These are phyloP conservation scores for Hygrophoropsis aurantiaca DNA, from an alignment of 768 basidiomycete genomes.

Conservation along the genomic window DNA sequence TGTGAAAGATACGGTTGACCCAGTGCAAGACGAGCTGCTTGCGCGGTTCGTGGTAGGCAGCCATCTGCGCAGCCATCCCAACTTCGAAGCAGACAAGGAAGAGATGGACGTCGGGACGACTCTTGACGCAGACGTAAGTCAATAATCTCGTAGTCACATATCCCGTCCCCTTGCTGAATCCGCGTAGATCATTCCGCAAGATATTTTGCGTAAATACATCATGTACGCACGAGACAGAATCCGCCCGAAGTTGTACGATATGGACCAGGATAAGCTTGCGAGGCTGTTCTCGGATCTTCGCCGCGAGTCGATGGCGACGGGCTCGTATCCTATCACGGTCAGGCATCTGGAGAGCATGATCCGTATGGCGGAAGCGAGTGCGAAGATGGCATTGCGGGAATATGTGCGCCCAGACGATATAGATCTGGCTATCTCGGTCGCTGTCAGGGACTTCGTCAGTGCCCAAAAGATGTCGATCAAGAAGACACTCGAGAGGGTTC, in stretches of 20 bases:
- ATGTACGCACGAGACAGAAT: slow-evolving; percentile 97
- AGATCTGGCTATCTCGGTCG: slow-evolving; percentile 94
- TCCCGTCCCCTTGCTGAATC: slow-evolving; percentile 8
- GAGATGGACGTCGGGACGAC: slow-evolving; percentile 93
- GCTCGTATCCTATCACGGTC: slow-evolving; percentile 98
- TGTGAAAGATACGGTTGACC: slow-evolving; percentile 96
- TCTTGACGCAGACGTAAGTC: slow-evolving; percentile 84
- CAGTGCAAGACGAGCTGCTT: slow-evolving; percentile 93
- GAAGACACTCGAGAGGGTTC: slow-evolving; percentile 91
- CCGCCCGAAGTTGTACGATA: slow-evolving; percentile 87
- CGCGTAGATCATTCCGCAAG: slow-evolving; percentile 90
- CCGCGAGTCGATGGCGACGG: slow-evolving; percentile 93
- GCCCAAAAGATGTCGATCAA: slow-evolving; percentile 99
- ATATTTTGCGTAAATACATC: slow-evolving; percentile 94
- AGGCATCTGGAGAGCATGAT: slow-evolving; percentile 99
- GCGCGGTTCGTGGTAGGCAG: slow-evolving; percentile 98
- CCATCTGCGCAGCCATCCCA: slow-evolving; percentile 92
- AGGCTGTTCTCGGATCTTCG: slow-evolving; percentile 94
- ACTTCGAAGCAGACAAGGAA: slow-evolving; percentile 82
- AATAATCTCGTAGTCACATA: neutral
- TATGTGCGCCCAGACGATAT: slow-evolving; percentile 96
- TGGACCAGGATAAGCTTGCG: slow-evolving; percentile 94
- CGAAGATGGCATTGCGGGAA: slow-evolving; percentile 97
- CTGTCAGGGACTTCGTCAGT: slow-evolving; percentile 90
- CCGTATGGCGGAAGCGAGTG: slow-evolving; percentile 97